Evolutionary conservation across 202 grass and related monocot species (phyloP).

Genomic region (Schoenoplectus tabernaemontani): DNA sequence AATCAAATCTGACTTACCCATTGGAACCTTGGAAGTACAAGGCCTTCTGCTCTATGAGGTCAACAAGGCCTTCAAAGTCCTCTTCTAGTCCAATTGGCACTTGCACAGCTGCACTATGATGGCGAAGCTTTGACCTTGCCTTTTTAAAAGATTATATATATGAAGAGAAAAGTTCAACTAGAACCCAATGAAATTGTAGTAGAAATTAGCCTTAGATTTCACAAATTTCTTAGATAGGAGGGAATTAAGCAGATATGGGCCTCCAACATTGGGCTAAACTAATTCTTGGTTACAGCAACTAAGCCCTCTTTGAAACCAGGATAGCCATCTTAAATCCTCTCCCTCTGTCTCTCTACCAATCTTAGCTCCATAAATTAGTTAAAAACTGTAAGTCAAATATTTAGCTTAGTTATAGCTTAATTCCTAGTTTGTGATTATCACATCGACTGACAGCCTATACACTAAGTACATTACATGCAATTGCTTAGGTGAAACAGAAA

Average conservation of each 20-base stretch:
- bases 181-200: background rate
- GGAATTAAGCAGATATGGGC: background rate
- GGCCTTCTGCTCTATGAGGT: constrained; percentile 89
- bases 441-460: background rate
- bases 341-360: background rate
- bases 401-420: background rate
- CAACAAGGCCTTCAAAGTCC: constrained; percentile 88
- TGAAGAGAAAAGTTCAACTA: constrained; percentile 13
- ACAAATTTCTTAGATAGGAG: background rate
- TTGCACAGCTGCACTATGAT: constrained; percentile 92
- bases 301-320: background rate
- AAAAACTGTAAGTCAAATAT: background rate
- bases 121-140: constrained; percentile 85
- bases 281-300: background rate
- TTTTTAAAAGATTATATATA: constrained; percentile 25
- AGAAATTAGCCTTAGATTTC: constrained; percentile 7
- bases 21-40: constrained; percentile 77
- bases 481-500: background rate
- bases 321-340: background rate
- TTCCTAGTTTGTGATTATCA: background rate
- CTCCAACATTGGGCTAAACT: background rate
- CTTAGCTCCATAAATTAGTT: background rate
- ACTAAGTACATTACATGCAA: background rate
- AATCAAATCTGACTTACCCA: constrained; percentile 43
- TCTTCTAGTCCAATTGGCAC: constrained; percentile 97